A percentile compares a stretch with the other conserved stretches of the same genome.
Evolutionary conservation across 805 yeast genomes (phyloP).

Genomic region (Zygosaccharomyces rouxii): DNA sequence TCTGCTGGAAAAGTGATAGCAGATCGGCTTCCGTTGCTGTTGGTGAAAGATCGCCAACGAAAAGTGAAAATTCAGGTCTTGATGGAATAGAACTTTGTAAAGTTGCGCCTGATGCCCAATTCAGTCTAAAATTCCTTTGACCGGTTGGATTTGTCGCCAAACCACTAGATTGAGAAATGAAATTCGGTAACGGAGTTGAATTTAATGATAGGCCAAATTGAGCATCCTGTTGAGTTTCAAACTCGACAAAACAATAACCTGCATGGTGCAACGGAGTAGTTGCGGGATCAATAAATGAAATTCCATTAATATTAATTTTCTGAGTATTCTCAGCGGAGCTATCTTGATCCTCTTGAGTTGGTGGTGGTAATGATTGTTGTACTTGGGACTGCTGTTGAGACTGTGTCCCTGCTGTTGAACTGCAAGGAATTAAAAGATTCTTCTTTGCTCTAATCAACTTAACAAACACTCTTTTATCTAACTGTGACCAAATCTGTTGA

Average conservation of each 20-base stretch:
- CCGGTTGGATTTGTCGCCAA: conserved; percentile 34
- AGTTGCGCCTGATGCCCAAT: conserved; percentile 85
- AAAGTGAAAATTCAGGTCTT: conserved; percentile 70
- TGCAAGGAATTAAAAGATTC: conserved; percentile 33
- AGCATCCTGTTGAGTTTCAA: conserved; percentile 63
- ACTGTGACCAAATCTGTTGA: conserved; percentile 54
- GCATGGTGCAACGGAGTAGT: conserved; percentile 39
- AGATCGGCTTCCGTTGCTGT: conserved; percentile 77
- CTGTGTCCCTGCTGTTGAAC: conserved; percentile 20
- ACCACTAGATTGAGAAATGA: conserved; percentile 22
- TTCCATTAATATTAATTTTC: conserved; percentile 29
- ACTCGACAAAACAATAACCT: conserved; percentile 79
- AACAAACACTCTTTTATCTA: conserved; percentile 55
- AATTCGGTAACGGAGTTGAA: conserved; percentile 60
- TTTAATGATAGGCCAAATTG: conserved; percentile 62
- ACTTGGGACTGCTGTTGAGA: not conserved
- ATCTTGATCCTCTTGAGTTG: conserved; percentile 10
- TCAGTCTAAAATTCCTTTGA: conserved; percentile 63
- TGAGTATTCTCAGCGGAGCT: conserved; percentile 13
- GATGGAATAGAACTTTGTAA: conserved; percentile 64
- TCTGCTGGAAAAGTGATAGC: conserved; percentile 63
- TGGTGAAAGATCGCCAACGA: conserved; percentile 80
- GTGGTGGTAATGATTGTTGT: not conserved
- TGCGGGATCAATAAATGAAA: conserved; percentile 32
- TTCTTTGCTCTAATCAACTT: conserved; percentile 57